Base-by-base conservation (phyloP, 371 early-diverging fungal species). In the Circinella umbellata region DNA sequence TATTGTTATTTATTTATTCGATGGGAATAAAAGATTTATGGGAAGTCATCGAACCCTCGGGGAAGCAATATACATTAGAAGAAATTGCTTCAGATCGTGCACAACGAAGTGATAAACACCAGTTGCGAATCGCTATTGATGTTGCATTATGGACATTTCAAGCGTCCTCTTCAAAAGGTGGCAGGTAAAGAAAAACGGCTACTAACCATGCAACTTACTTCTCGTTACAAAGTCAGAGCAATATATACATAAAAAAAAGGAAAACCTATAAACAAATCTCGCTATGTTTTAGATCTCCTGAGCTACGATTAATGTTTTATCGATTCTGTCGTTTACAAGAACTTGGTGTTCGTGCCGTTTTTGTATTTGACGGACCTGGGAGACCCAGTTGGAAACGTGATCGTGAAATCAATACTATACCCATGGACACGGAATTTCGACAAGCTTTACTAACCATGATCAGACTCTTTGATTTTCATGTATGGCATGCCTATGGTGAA, bases 11-110 rank as follows among this genome's bases (percentile, higher is more conserved):
- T 11, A 42, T 11, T 27, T 27, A 27, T 27, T 27, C 37, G 7
- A 73, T 70, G 74, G 74, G 70, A 3, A 60, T 73, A n/a, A 27
- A 42, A 48, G 51, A 61, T 51, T 49, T 70, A 34, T 73, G 74
- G 70, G 68, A 67, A 37, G 48, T 39, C 13, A 64, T 73, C 53
- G 64, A 47, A 39, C 51, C 67, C 13, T 57, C 70, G 0, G 57
- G 64, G 55, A 37, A 53, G 11, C 34, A 20, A 18, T 98, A 97
- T 74, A 93, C 96, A 4, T 86, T 98, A 62, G 99, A 98, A 78
- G 86, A 93, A 63, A 83, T 98, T 57, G 94, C 95, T 8, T 78
- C 88, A 3, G 91, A 66, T 34, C 66, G 60, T 9, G n/a, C 47
- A 17, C 54, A 47, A 15, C 35, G 51, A 5, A 39, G 36, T 35